Evolutionary conservation across 2,329 filamentous ascomycete genomes (phyloP).

Genomic region (Penicillium oxalicum): DNA sequence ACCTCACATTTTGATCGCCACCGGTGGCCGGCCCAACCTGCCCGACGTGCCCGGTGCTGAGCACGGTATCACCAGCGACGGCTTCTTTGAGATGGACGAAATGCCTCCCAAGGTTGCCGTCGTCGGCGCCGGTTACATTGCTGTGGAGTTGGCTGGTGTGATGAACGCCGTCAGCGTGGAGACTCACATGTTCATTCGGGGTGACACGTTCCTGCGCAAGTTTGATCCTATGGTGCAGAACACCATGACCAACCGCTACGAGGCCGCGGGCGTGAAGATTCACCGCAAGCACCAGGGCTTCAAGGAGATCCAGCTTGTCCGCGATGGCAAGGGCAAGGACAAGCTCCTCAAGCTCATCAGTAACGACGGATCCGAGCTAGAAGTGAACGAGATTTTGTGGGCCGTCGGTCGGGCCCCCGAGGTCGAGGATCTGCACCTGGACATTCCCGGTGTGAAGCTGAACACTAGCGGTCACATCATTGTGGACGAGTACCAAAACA

Average conservation of each 20-base stretch:
- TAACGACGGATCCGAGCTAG: conserved; percentile 39
- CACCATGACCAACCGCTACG: conserved; percentile 48
- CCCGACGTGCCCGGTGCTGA: conserved; percentile 43
- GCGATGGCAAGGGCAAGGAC: conserved; percentile 42
- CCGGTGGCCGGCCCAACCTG: conserved; percentile 42
- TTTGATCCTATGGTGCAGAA: conserved; percentile 50
- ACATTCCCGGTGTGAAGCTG: conserved; percentile 39
- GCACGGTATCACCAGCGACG: conserved; percentile 48
- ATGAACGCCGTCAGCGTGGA: conserved; percentile 46
- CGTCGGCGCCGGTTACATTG: conserved; percentile 48
- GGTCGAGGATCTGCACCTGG: conserved; percentile 38
- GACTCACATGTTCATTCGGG: conserved; percentile 48
- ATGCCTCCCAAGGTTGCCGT: conserved; percentile 47
- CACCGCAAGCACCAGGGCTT: conserved; percentile 44
- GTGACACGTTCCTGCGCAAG: conserved; percentile 44
- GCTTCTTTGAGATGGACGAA: conserved; percentile 48
- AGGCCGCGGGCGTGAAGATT: conserved; percentile 43
- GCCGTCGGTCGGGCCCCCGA: conserved; percentile 45
- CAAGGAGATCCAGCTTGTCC: conserved; percentile 43
- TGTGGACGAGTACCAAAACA: conserved; percentile 49
- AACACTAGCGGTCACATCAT: conserved; percentile 36
- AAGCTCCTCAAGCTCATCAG: conserved; percentile 43
- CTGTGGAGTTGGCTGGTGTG: conserved; percentile 48
- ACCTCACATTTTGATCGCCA: conserved; percentile 46
- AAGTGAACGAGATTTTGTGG: conserved; percentile 48